Evolutionary conservation across 768 basidiomycete genomes (phyloP).

Genomic region (Termitomyces sp.): DNA sequence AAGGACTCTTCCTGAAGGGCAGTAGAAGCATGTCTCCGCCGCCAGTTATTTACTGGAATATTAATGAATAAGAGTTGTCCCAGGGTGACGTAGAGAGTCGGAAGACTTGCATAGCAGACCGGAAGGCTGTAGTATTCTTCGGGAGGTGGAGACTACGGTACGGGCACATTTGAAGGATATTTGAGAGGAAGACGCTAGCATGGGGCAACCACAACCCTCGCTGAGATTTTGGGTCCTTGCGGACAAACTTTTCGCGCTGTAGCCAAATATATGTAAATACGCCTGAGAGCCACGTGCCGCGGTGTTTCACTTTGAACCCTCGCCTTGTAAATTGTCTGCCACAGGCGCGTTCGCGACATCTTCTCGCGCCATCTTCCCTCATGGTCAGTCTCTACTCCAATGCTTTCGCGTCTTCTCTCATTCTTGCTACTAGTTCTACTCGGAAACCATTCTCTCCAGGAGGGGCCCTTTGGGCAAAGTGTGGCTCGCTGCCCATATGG

Average conservation of each 20-base stretch:
- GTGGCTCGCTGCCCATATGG: conserved; percentile 99
- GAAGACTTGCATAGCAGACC: conserved; percentile 3
- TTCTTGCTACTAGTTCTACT: conserved; percentile 61
- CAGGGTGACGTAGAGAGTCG: background rate
- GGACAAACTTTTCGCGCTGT: conserved; percentile 9
- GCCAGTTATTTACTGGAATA: conserved; percentile 2
- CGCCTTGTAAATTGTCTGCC: conserved; percentile 11
- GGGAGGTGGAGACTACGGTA: background rate
- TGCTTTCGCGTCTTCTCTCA: conserved; percentile 8
- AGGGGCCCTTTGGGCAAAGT: conserved; percentile 93
- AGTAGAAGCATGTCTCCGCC: conserved; percentile 6
- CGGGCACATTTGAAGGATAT: conserved; percentile 7
- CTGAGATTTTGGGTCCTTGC: background rate
- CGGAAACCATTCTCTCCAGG: conserved; percentile 89
- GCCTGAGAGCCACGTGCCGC: conserved; percentile 9
- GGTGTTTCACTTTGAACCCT: conserved; percentile 14
- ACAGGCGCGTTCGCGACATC: conserved; percentile 21
- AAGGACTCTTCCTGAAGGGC: background rate
- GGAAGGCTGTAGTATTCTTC: background rate
- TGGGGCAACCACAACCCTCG: background rate
- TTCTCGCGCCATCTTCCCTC: conserved; percentile 11
- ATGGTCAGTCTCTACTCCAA: conserved; percentile 19
- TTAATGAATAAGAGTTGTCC: background rate
- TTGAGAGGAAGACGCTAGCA: conserved; percentile 11
- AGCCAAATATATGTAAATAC: conserved; percentile 11